Conservation (phyloP, 2,329 filamentous ascomycete species). For the Diplodia corticola region DNA sequence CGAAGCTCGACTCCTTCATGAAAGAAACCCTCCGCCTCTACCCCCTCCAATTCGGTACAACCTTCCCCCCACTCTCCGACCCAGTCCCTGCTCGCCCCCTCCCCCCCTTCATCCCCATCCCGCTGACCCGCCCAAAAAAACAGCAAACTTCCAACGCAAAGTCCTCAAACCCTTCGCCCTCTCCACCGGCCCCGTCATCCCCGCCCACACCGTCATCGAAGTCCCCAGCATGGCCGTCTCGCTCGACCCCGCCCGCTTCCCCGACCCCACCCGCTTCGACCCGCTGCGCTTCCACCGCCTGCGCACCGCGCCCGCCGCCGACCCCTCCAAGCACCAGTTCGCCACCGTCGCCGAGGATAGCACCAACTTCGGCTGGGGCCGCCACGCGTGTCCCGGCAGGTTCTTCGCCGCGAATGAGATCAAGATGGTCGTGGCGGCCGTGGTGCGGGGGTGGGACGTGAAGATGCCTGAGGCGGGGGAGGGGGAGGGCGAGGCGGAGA, state of each 20-base stretch:
- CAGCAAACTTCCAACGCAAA: slow-evolving; percentile 9
- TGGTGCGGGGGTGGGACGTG: background rate
- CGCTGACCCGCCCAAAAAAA: background rate
- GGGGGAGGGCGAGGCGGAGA: slow-evolving; percentile 19
- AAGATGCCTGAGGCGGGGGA: background rate
- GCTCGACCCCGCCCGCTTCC: background rate
- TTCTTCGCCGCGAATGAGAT: slow-evolving; percentile 39
- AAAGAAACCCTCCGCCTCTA: slow-evolving; percentile 36
- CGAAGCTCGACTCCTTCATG: slow-evolving; percentile 41
- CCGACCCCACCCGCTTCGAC: background rate
- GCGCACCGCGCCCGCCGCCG: slow-evolving; percentile 27
- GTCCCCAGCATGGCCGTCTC: background rate
- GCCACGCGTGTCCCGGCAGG: slow-evolving; percentile 35
- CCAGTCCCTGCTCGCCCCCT: background rate
- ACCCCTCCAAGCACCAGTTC: slow-evolving; percentile 25
- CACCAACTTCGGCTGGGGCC: slow-evolving; percentile 34
- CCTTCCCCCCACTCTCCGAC: background rate
- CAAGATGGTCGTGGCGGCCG: slow-evolving; percentile 33
- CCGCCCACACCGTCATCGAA: background rate
- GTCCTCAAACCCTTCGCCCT: slow-evolving; percentile 1
- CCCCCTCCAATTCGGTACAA: slow-evolving; percentile 29
- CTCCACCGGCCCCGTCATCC: background rate
- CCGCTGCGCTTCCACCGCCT: slow-evolving; percentile 5
- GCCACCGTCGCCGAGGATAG: background rate
- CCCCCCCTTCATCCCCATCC: background rate